Base-by-base conservation (phyloP, 768 basidiomycete genomes). In the Boletus sensibilis region DNA sequence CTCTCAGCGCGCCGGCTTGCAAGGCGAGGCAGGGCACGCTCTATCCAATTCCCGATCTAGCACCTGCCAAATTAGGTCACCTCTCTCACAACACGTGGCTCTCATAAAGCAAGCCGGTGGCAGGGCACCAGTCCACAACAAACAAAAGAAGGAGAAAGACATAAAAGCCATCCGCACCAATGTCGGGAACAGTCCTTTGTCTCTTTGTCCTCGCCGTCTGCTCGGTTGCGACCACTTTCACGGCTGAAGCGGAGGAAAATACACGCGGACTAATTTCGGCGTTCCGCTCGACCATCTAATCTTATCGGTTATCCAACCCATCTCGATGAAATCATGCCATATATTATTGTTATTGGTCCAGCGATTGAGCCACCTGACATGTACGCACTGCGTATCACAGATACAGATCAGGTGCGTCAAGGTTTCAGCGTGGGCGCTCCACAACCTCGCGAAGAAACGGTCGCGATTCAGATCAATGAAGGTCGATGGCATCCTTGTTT, bases 11-110 rank as follows among this genome's bases (percentile, higher is more conserved):
- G 61, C 66, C 68, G 68, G 66, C 56, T 61, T 65, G 62, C 44
- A 53, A 64, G 68, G 68, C 62, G 69, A 71, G 68, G 68, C 68
- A 69, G 68, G 68, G 69, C 68, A 71, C 58, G 64, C 66, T 53
- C 63, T 60, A 56, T 63, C 66, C 61, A 53, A 57, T 66, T 64
- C 68, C 68, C 68, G 68, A 68, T 69, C 63, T 57, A 58, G 62
- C 53, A 55, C 41, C 5, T 18, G 1, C 67, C 62, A 53, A 46
- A 58, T 70, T 47, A 11, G 62, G 68, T 16, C 50, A 60, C 63
- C 58, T 67, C 67, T 66, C 64, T 52, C 25, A 12, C 59, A 63
- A 69, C 68, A 69, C 68, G 68, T 69, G 68, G 67, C 44, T 21
- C 58, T 56, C 57, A 60, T 62, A 58, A 53, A 50, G 35, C 52